Base-by-base conservation (phyloP, 2,329 filamentous ascomycete species). In the Orbilia oligospora region DNA sequence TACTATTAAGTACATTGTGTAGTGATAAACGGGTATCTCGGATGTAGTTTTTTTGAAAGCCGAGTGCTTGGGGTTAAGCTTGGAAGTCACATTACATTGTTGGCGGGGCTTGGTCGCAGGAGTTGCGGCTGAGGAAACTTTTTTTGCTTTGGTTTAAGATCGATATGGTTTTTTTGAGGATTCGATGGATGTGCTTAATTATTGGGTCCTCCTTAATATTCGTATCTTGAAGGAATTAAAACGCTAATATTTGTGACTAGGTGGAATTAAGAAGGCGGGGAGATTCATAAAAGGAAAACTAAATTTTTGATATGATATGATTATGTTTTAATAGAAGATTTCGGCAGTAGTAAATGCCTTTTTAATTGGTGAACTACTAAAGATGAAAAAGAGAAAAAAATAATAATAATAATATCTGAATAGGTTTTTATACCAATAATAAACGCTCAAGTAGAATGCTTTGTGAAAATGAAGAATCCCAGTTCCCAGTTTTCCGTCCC, bases 301-400 rank as follows among this genome's bases (percentile, higher is more conserved):
- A 46, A 66, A 68, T 20, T 72, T 49, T 49, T 58, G 6, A 30
- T 30, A 12, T 56, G 48, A 71, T 51, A 49, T 66, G 48, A 58
- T n/a, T n/a, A n/a, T n/a, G n/a, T n/a, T n/a, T n/a, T n/a, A n/a
- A 20, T 61, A 55, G 38, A 49, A 71, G 48, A n/a, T n/a, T n/a
- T 24, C 24, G 33, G 33, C 33, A 30, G 30, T 36, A 36, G 8
- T 5, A 36, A 36, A 36, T 6, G 33, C 27, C 27, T 30, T 30
- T 44, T 20, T 1, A 46, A 46, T 18, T 46, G 33, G 24, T n/a
- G 6, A 49, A 20, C 16, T 24, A 44, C 51, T 18, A 51, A 70
- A 30, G 3, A 30, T 30, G 27, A 30, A 6, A 6, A 30, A 30
- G 27, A 30, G 27, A 6, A 30, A 18, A 12, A 12, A 48, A 9